Base-by-base conservation (phyloP, 148 eudicot genomes). In the Polygonum aviculare region DNA sequence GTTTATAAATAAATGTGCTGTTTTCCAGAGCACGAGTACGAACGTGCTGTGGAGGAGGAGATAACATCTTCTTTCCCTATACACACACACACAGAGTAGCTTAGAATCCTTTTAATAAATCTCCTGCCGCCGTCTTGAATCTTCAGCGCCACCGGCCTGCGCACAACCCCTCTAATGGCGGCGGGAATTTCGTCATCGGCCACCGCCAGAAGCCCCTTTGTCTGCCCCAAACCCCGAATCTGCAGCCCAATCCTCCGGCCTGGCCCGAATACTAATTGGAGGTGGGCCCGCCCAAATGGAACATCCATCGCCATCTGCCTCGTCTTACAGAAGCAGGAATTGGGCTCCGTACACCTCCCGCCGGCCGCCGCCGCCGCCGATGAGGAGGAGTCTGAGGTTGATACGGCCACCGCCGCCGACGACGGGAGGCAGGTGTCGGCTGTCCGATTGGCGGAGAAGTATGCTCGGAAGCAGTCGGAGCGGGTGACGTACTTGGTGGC, bases 401-500 rank as follows among this genome's bases (percentile, higher is more conserved):
- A 38, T 15, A 14, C 72, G 7, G 7, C 33, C 7, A 78, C 77
- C 1, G 48, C 18, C 72, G 62, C 38, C 1, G 80, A 74, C 16
- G 76, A 62, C 2, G 86, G 72, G 76, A 78, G 75, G 12, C 78
- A 62, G 79, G 75, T 82, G 35, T 51, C 72, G 0, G 90, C 84
- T 35, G 83, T 54, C 7, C 83, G 80, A 5, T 77, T 85, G 78
- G 81, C 81, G 75, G 86, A 88, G 84, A 95, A 84, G 41, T 38
- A 77, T 62, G 89, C 85, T 0, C 80, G 91, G 87, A 95, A 95
- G 88, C 91, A 74, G 76, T 93, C 97, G 2, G 99, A 93, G 81
- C 81, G 98, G 79, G 85, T 78, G 45, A 93, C 98, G 75, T 93
- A 95, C 69, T 81, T 95, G 50, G 77, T 95, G 3, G 99, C 99